Conservation (phyloP, 2,329 filamentous ascomycete species). For the Aspergillus luchuensis region DNA sequence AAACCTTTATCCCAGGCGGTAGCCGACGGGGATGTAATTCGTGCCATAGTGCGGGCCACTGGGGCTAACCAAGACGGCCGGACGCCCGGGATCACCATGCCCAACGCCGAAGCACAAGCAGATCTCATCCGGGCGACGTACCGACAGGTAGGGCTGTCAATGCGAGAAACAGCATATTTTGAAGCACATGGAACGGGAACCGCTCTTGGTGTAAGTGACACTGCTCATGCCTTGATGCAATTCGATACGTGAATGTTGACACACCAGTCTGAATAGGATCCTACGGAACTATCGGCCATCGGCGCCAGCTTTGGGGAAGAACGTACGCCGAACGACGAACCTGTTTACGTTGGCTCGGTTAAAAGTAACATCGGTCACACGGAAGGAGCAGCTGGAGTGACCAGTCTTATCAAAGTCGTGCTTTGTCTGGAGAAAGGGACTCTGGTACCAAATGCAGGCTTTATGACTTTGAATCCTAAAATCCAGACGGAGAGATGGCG, state of each 20-base stretch:
- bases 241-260: no score
- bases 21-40: slow-evolving; percentile 46
- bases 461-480: slow-evolving; percentile 44
- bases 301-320: slow-evolving; percentile 19
- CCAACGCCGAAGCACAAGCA: slow-evolving; percentile 40
- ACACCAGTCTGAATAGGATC: slow-evolving; percentile 11
- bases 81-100: slow-evolving; percentile 46
- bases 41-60: slow-evolving; percentile 28
- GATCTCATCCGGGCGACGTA: slow-evolving; percentile 43
- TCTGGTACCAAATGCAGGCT: slow-evolving; percentile 50
- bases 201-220: slow-evolving; percentile 27
- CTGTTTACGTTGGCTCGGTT: slow-evolving; percentile 31
- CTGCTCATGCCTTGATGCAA: neutral
- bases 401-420: slow-evolving; percentile 51
- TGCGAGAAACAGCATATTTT: slow-evolving; percentile 32
- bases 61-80: slow-evolving; percentile 39
- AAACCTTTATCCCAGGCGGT: slow-evolving; percentile 52
- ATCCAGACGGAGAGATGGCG: slow-evolving; percentile 36
- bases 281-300: slow-evolving; percentile 22
- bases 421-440: slow-evolving; percentile 44
- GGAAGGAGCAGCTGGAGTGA: slow-evolving; percentile 54
- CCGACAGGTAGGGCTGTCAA: slow-evolving; percentile 16
- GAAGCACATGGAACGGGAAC: slow-evolving; percentile 48
- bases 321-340: slow-evolving; percentile 17
- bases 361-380: slow-evolving; percentile 51